Percentiles rank a stretch among this genome's conserved stretches.
Conservation (phyloP, 441 rosid species). For the Geranium incanum region DNA sequence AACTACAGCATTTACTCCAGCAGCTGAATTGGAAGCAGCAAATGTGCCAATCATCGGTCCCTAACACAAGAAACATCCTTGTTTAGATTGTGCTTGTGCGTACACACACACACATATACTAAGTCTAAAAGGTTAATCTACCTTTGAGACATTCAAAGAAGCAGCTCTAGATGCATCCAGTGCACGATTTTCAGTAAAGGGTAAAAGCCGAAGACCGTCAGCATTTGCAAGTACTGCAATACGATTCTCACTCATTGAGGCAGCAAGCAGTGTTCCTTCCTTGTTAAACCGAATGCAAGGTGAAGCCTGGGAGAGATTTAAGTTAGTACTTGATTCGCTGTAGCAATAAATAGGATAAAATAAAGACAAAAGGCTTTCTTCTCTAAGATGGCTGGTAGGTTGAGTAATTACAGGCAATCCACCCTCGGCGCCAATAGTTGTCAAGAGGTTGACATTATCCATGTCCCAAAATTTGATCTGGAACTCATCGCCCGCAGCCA, state of each 20-base stretch:
- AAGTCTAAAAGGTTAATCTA: slow-evolving; percentile 20
- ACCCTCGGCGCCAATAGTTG: slow-evolving; percentile 55
- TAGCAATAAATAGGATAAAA: background rate
- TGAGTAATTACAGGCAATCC: slow-evolving; percentile 51
- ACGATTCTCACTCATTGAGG: slow-evolving; percentile 67
- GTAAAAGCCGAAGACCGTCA: slow-evolving; percentile 58
- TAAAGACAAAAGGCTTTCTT: background rate
- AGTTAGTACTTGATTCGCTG: background rate
- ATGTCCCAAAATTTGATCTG: slow-evolving; percentile 67
- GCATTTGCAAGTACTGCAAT: slow-evolving; percentile 64
- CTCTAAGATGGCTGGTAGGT: background rate
- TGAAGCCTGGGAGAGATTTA: slow-evolving; percentile 47
- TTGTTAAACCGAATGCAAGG: slow-evolving; percentile 71
- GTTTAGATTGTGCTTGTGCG: slow-evolving; percentile 7
- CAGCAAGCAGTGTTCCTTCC: slow-evolving; percentile 70
- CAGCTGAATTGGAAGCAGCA: slow-evolving; percentile 39
- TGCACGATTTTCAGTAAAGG: slow-evolving; percentile 53
- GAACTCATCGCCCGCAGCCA: slow-evolving; percentile 73
- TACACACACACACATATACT: background rate
- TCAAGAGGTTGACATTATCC: slow-evolving; percentile 44
- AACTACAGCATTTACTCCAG: slow-evolving; percentile 37
- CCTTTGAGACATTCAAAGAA: slow-evolving; percentile 54
- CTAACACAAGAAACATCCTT: slow-evolving; percentile 29
- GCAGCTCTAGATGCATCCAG: slow-evolving; percentile 57
- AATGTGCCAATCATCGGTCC: slow-evolving; percentile 42